Evolutionary conservation across 345 rosid genomes (phyloP), one percentile per base, ranked within the genome.

Genomic region (Gossypium arboreum): DNA sequence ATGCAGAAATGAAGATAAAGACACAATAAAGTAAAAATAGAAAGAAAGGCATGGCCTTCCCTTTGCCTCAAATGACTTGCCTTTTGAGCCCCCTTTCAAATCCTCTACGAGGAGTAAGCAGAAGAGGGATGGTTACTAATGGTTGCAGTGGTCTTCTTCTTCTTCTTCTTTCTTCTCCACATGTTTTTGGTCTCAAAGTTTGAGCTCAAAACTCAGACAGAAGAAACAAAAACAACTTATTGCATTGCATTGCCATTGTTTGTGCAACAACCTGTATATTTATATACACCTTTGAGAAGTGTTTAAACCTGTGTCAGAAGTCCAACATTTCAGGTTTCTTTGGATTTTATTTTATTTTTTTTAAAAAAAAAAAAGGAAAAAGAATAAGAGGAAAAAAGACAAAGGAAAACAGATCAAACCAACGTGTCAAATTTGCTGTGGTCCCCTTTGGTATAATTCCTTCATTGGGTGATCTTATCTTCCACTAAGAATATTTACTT

Each of bases 21-120:
- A 69, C 24, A 52, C 3, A 24, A 5, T 25, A 59, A 59, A 58
- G 62, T 17, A 71, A 57, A 59, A 75, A 50, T 79, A 11, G 66
- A 75, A 75, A 72, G 78, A 75, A 72, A 79, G 82, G 76, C 73
- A 16, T 71, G 3, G n/a, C 79, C 79, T 75, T 79, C 79, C 82
- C 79, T 75, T 52, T 71, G 76, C 79, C 68, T 56, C 54, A 29
- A 25, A 65, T 79, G 78, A 79, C 70, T 71, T 65, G 72, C 76
- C 72, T 63, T 11, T 29, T 54, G 10, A 4, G 48, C 63, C 62
- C 12, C 3, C 11, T 56, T 17, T 18, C n/a, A 48, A 0, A 12
- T 6, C n/a, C 59, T 27, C 45, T 52, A 27, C 3, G 41, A 76
- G 68, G 74, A 76, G 59, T 16, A 57, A 10, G 2, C 61, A 18